Evolutionary conservation across 2,329 filamentous ascomycete genomes (phyloP), one percentile per base, ranked within the genome.

Genomic region (Epichloe sp.): DNA sequence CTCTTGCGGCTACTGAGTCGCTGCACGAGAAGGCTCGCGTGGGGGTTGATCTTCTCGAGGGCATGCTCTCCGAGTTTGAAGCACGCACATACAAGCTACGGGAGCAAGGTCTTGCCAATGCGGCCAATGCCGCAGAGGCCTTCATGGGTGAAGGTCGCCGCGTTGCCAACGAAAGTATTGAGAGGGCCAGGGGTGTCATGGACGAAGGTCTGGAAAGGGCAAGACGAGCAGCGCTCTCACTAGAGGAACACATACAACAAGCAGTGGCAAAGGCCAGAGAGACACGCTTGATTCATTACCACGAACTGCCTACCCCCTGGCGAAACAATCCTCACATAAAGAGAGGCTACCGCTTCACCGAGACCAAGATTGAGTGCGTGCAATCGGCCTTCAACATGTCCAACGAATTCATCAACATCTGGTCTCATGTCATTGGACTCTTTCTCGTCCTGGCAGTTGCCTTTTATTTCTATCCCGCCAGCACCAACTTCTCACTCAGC

Each of bases 351-450:
- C 90, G 93, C 48, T 98, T 98, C 72, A 86, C 82, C 54, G 88
- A 95, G 61, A 89, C 87, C 53, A 95, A 95, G 67, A 73, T 91
- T 51, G 91, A 91, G 59, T 97, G 91, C 65, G 74, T 97, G 48
- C 79, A 80, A 48, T 95, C 89, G 21, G 81, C 88, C 55, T 90
- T 95, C 62, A 78, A 80, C 55, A 72, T 93, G 53, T 94, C 88
- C 56, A 98, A 98, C 68, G 93, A 98, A 70, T 79, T 85, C 41
- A 84, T 97, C 72, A 98, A 98, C 69, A 98, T 98, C 63, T 98
- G 93, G 93, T 91, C 90, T 2, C 93, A 98, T 65, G 80, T 85
- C 12, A 77, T 98, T 34, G 93, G 93, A 17, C 77, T 97, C n/a
- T 63, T 97, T 35, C 75, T 96, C 55, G 86, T 98, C 45, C 77